Evolutionary conservation across 495 filamentous ascomycete genomes (phyloP).

Genomic region (Annulohypoxylon maeteangense): DNA sequence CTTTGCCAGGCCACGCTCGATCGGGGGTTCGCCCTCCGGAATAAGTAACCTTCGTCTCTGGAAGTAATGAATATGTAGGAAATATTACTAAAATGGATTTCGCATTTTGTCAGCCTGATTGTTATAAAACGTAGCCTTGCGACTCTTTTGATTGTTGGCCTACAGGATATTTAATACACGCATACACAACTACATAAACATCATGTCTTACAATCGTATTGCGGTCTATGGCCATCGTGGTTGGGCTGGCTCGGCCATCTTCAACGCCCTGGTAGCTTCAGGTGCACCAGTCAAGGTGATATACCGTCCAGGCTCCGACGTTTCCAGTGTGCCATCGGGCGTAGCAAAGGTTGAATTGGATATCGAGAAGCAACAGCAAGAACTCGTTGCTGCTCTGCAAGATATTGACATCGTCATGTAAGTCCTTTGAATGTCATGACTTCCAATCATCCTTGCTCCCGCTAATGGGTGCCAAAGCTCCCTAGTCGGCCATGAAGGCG

Average conservation of each 20-base stretch:
- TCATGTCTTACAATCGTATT: slow-evolving; percentile 52
- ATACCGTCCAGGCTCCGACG: slow-evolving; percentile 40
- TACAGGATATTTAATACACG: neutral
- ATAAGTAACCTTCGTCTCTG: neutral
- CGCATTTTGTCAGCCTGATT: neutral
- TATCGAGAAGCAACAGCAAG: slow-evolving; percentile 30
- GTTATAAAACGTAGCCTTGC: slow-evolving; percentile 4
- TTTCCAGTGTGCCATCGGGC: slow-evolving; percentile 34
- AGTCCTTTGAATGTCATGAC: neutral
- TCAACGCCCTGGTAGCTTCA: slow-evolving; percentile 34
- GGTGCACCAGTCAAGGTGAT: slow-evolving; percentile 40
- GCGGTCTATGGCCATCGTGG: slow-evolving; percentile 46
- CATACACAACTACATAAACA: neutral
- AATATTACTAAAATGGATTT: neutral
- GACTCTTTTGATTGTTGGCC: neutral
- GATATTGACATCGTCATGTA: slow-evolving; percentile 43
- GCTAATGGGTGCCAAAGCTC: slow-evolving; percentile 24
- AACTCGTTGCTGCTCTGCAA: slow-evolving; percentile 26
- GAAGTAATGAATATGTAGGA: neutral
- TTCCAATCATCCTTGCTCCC: neutral
- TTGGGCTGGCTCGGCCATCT: slow-evolving; percentile 41
- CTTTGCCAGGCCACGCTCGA: neutral
- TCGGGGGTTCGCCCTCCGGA: slow-evolving; percentile 4
- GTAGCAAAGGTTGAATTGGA: slow-evolving; percentile 32
- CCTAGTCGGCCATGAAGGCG: slow-evolving; percentile 36